A percentile compares a stretch with the other conserved stretches of the same genome.
Evolutionary conservation across 768 basidiomycete species (phyloP).

Genomic region (Boletellus emodensis): DNA sequence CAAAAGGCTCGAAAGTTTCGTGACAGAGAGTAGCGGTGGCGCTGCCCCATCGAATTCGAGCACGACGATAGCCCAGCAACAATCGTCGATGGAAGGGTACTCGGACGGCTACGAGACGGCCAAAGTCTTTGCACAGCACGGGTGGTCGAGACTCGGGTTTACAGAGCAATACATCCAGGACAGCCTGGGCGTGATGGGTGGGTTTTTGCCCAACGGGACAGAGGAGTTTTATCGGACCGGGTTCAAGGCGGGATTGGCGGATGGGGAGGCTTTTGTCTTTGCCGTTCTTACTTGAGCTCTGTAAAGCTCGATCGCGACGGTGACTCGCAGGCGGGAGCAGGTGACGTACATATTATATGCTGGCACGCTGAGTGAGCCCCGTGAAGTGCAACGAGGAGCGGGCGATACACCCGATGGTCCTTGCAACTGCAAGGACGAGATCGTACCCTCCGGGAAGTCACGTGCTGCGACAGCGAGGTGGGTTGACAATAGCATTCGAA

Average conservation of each 20-base stretch:
- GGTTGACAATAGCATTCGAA: no score
- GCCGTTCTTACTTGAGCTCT: conserved; percentile 2
- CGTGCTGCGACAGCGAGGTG: no score
- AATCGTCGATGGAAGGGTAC: conserved; percentile 41
- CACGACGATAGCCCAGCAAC: conserved; percentile 6
- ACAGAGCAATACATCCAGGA: conserved; percentile 57
- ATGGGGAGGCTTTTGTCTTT: conserved; percentile 5
- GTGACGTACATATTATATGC: no score
- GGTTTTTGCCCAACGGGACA: conserved; percentile 4
- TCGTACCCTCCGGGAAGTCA: no score
- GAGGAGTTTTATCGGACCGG: conserved; percentile 10
- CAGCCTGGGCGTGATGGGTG: conserved; percentile 20
- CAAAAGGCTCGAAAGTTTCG: not conserved
- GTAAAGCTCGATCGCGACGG: no score
- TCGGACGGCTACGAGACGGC: conserved; percentile 56
- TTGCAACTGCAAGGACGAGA: no score
- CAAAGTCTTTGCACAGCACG: conserved; percentile 18
- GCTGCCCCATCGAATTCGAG: not conserved
- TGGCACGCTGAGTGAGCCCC: no score
- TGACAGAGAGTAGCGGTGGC: not conserved
- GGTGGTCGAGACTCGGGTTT: conserved; percentile 47
- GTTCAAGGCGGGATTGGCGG: conserved; percentile 2
- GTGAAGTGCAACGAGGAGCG: no score
- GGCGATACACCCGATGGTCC: no score
- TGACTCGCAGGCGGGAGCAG: no score